Base-by-base conservation (phyloP, 495 filamentous ascomycete genomes). In the Parachaetomium inaequale region DNA sequence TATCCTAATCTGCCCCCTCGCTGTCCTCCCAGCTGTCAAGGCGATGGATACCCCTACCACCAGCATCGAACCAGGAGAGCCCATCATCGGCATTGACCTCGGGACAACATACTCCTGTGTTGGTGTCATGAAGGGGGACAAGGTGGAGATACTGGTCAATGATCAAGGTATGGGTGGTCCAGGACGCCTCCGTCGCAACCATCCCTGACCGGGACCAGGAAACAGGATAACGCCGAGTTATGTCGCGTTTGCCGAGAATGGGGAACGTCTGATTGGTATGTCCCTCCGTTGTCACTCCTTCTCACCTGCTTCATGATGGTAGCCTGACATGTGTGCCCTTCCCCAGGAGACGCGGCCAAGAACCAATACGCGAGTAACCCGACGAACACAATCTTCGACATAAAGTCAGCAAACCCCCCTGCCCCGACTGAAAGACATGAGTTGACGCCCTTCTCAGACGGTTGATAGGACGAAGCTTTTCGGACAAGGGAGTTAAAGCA, bases 341-440 rank as follows among this genome's bases (percentile, higher is more conserved):
- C 28, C 6, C 0, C 43, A 67, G 94, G 94, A 78, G 94, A 98
- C 82, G 93, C 94, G 63, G 94, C 94, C 51, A 98, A 98, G 87
- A 98, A 98, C 79, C 95, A 97, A 82, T 93, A 93, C 72, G 92
- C 94, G 63, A 96, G 95, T 88, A 98, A 98, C 86, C 95, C 95
- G 25, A 75, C 79, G 66, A 98, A 97, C 83, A 98, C 95, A 57
- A 84, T 98, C 74, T 98, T 97, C 82, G 94, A 98, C 74, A 91
- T 95, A 76, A 98, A 98, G 86, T 68, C 23, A 53, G 68, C 51
- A 15, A 10, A 2, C 14, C 21, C 10, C 29, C 31, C 5, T 34
- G 28, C 61, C 26, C 34, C 43, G 7, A 7, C 19, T n/a, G 17
- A 32, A 3, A 6, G 47, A 23, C 32, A 55, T 21, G 63, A 23